Percentiles rank a stretch among this genome's conserved stretches.
phyloP scores from a whole-genome alignment of 2,329 filamentous ascomycete genomes.

The Paracoccidioides brasiliensis region DNA sequence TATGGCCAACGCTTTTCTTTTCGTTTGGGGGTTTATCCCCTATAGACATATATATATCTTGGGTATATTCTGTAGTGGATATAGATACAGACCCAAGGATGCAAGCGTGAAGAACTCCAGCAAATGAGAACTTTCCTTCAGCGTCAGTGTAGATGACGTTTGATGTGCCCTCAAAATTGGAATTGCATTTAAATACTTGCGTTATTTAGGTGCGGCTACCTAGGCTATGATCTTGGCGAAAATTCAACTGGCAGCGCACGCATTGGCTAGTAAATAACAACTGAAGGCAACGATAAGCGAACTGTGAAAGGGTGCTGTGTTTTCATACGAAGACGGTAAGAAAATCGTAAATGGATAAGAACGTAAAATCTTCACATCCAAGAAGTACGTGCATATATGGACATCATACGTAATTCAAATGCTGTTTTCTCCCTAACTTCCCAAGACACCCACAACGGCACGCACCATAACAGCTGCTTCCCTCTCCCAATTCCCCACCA shows the following conservation, averaged over 20 bases:
- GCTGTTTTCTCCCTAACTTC: slow-evolving; percentile 13
- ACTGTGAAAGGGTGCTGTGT: neutral
- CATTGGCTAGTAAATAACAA: neutral
- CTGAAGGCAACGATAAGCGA: neutral
- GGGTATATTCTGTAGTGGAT: neutral
- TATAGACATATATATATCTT: neutral
- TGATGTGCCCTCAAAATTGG: neutral
- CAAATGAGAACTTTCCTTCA: too few species aligned
- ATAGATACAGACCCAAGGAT: too few species aligned
- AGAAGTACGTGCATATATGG: neutral
- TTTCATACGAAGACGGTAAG: neutral
- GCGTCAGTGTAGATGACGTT: neutral
- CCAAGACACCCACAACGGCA: slow-evolving; percentile 54
- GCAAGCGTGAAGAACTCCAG: too few species aligned
- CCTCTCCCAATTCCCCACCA: slow-evolving; percentile 59
- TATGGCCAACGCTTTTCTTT: neutral
- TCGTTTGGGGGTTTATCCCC: neutral
- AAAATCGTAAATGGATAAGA: neutral
- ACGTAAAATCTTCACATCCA: neutral
- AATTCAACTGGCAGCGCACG: neutral
- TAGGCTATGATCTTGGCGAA: neutral
- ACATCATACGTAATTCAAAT: neutral
- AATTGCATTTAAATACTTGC: neutral
- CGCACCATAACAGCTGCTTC: slow-evolving; percentile 93
- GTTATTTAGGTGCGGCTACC: neutral